A percentile compares a stretch with the other conserved stretches of the same genome.
phyloP scores from a whole-genome alignment of 257 asterid species.

The Petunia secreta region DNA sequence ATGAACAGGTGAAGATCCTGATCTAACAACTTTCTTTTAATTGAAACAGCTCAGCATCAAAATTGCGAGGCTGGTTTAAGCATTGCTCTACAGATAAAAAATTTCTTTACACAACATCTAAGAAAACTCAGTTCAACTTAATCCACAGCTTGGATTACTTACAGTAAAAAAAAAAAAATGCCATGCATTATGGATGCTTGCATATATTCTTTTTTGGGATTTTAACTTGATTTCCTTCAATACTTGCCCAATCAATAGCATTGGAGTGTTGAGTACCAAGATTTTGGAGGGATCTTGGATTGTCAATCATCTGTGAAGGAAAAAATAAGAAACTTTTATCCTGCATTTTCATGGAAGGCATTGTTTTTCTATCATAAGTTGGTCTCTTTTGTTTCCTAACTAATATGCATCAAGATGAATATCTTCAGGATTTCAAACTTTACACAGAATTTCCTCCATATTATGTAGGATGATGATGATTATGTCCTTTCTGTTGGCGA shows the following conservation, averaged over 20 bases:
- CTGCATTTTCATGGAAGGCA: background rate
- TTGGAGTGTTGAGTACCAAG: background rate
- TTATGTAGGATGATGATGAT: slow-evolving; percentile 84
- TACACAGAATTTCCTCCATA: slow-evolving; percentile 16
- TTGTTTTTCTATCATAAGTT: background rate
- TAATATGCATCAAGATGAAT: slow-evolving; percentile 7
- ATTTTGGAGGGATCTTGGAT: slow-evolving; percentile 3
- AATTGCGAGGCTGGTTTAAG: background rate
- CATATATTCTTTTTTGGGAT: background rate
- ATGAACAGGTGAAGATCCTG: slow-evolving; percentile 65
- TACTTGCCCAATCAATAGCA: background rate
- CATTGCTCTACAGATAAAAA: background rate
- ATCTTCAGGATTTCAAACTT: slow-evolving; percentile 15
- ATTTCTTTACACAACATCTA: slow-evolving; percentile 18
- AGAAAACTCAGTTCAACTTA: slow-evolving; percentile 20
- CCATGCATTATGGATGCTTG: background rate
- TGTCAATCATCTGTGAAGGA: background rate
- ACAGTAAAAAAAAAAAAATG: background rate
- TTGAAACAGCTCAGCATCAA: slow-evolving; percentile 5
- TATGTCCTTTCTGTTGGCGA: slow-evolving; percentile 68
- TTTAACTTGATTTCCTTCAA: background rate
- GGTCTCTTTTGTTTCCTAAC: background rate
- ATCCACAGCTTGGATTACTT: background rate
- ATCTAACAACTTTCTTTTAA: background rate
- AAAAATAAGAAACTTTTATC: background rate